Base-by-base conservation (phyloP, 176 grass and related monocot species). In the Puccinellia tenuiflora region DNA sequence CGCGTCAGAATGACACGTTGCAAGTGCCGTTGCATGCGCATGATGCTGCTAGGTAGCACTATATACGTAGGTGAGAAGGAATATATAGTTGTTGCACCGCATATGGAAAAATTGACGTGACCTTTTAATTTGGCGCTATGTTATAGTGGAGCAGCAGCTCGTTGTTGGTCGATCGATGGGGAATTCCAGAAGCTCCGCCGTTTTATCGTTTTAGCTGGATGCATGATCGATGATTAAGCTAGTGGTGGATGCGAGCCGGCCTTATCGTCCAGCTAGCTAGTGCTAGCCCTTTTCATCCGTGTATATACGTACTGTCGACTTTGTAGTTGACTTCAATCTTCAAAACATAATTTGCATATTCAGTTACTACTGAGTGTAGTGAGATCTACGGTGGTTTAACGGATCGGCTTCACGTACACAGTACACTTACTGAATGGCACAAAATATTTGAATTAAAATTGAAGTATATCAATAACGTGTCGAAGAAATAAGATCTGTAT, bases 251-350 rank as follows among this genome's bases (percentile, higher is more conserved):
- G 9, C 30, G 31, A 42, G 66, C 35, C 11, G 70, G 30, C 22
- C 70, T 76, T 76, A 60, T 70, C 50, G 4, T 51, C 69, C 25
- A 73, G 16, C 70, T 73, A 48, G 69, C 43, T 47, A 57, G 76
- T 80, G 86, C 70, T 61, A n/a, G 71, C 76, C 29, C 24, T 53
- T 75, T 77, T 89, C 40, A 75, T 76, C 22, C 22, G 24, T 73
- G 22, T 37, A n/a, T 43, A 40, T 60, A 43, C n/a, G 20, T 72
- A 28, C 13, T 71, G 42, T 62, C 62, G 66, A 82, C 62, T 45
- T 71, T 83, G 25, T 21, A 9, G 65, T 53, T 88, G 66, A 79
- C 81, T 52, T 73, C 9, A 39, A 17, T 35, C 22, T 14, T 79
- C 16, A 16, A n/a, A 26, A 7, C 37, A n/a, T n/a, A n/a, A n/a